Evolutionary conservation across 495 filamentous ascomycete genomes (phyloP), one percentile per base, ranked within the genome.

Genomic region (Lophiostoma macrostomum): DNA sequence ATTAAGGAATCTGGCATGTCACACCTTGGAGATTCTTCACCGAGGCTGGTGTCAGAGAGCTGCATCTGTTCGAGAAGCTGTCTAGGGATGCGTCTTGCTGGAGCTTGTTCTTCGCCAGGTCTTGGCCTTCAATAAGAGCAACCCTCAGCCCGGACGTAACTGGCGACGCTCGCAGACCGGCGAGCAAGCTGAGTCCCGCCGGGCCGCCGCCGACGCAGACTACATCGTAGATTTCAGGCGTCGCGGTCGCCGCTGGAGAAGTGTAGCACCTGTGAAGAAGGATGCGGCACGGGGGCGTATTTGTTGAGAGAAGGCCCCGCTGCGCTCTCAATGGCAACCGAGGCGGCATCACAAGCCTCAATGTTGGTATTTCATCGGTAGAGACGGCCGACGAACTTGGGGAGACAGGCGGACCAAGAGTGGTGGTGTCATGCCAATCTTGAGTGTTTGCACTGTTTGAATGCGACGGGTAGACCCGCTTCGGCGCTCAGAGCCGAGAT

Each of bases 191-290:
- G 35, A 99, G 74, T 41, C 94, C 94, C 7, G 91, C 93, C 12
- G 93, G 94, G n/a, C 94, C 94, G 23, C 93, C 94, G 43, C 94
- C 94, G 54, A 99, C 86, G 53, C 90, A 93, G 43, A 96, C 90
- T 25, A 97, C 86, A 80, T 96, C 91, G 73, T 91, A 96, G 64
- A 95, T 81, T 37, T 84, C 81, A 0, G 76, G 78, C 10, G 38
- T 5, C 13, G 53, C 12, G 30, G 50, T n/a, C 13, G 18, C 56
- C 35, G 50, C 34, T 56, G 24, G 60, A 56, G n/a, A n/a, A 13
- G 57, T 53, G 42, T 10, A 61, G 18, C 52, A 42, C 37, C 47
- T 52, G 10, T 38, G 56, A n/a, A 45, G 23, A 20, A 29, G 18
- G 3, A 52, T 19, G 32, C 34, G 35, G 13, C 31, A 3, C 30